Evolutionary conservation across 805 yeast genomes (phyloP).

Genomic region (Nakazawaea ishiwadae): DNA sequence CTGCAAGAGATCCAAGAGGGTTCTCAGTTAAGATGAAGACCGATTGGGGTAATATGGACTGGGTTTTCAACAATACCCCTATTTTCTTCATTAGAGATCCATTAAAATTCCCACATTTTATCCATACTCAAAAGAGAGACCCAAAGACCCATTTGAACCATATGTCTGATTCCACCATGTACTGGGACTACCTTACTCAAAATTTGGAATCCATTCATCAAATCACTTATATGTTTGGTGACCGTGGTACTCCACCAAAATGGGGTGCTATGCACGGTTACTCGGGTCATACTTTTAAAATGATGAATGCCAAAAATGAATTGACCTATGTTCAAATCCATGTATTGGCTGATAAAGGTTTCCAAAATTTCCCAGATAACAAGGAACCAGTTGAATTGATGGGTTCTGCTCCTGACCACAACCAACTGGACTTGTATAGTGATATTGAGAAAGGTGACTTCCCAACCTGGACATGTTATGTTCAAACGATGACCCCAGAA

Average conservation of each 20-base stretch:
- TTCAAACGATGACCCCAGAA: slow-evolving; percentile 56
- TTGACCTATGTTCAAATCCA: slow-evolving; percentile 55
- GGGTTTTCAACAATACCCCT: slow-evolving; percentile 74
- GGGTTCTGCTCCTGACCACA: slow-evolving; percentile 49
- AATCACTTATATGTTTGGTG: slow-evolving; percentile 51
- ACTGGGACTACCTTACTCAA: slow-evolving; percentile 54
- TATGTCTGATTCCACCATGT: slow-evolving; percentile 40
- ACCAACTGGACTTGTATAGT: slow-evolving; percentile 33
- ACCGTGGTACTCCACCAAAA: slow-evolving; percentile 54
- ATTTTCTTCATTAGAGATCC: slow-evolving; percentile 63
- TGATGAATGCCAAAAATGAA: slow-evolving; percentile 45
- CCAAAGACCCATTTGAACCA: slow-evolving; percentile 55
- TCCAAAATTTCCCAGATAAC: slow-evolving; percentile 34
- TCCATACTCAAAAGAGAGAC: slow-evolving; percentile 67
- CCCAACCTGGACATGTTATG: slow-evolving; percentile 49
- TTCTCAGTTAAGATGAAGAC: slow-evolving; percentile 63
- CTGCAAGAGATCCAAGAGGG: slow-evolving; percentile 69
- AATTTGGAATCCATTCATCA: slow-evolving; percentile 58
- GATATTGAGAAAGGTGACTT: slow-evolving; percentile 42
- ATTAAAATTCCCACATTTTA: slow-evolving; percentile 57
- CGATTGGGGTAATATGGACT: slow-evolving; percentile 64
- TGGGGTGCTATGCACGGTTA: slow-evolving; percentile 57
- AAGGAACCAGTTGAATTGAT: slow-evolving; percentile 39
- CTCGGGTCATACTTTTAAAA: slow-evolving; percentile 62
- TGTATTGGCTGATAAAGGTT: slow-evolving; percentile 45